These are phyloP conservation scores for Hawksworthiomyces lignivorus DNA, from an alignment of 2,329 filamentous ascomycete genomes.

Conservation along the genomic window DNA sequence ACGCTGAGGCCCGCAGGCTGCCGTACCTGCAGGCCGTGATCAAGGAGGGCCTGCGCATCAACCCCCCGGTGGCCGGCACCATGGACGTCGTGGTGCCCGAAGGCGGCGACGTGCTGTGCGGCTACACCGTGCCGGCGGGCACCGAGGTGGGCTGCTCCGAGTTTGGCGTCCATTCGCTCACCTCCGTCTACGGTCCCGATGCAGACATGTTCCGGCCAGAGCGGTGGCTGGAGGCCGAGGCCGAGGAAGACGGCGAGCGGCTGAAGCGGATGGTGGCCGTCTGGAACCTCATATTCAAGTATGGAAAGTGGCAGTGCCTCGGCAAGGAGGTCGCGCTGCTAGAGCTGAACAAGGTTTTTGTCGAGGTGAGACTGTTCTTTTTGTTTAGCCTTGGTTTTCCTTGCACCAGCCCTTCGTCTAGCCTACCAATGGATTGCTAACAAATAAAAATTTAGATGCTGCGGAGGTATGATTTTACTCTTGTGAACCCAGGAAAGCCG, in stretches of 20 bases:
- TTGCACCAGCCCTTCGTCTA: too few relatives aligned
- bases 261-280: slow-evolving; percentile 17
- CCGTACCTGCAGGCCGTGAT: slow-evolving; percentile 44
- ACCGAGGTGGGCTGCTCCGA: slow-evolving; percentile 36
- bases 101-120: slow-evolving; percentile 30
- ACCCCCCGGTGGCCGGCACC: slow-evolving; percentile 32
- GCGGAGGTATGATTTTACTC: slow-evolving; percentile 19
- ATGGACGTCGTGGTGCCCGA: slow-evolving; percentile 26
- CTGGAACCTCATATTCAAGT: slow-evolving; percentile 31
- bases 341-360: slow-evolving; percentile 30
- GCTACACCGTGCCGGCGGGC: slow-evolving; percentile 36
- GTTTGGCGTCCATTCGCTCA: slow-evolving; percentile 31
- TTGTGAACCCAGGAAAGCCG: slow-evolving; percentile 18
- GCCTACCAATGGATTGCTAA: too few relatives aligned
- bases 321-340: slow-evolving; percentile 35
- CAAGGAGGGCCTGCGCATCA: slow-evolving; percentile 39
- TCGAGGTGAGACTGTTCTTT: slow-evolving; percentile 11
- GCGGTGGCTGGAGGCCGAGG: slow-evolving; percentile 33
- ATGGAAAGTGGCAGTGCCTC: slow-evolving; percentile 31
- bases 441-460: slow-evolving; percentile 10
- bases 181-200: slow-evolving; percentile 28
- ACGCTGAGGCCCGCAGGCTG: slow-evolving; percentile 30
- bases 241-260: slow-evolving; percentile 11
- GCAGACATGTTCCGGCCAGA: slow-evolving; percentile 36
- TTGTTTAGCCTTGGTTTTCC: too few relatives aligned